Percentiles rank a stretch among this genome's conserved stretches.
Evolutionary conservation across 139 green algal genomes (phyloP).

Genomic region (Chlamydomonas schloesseri): DNA sequence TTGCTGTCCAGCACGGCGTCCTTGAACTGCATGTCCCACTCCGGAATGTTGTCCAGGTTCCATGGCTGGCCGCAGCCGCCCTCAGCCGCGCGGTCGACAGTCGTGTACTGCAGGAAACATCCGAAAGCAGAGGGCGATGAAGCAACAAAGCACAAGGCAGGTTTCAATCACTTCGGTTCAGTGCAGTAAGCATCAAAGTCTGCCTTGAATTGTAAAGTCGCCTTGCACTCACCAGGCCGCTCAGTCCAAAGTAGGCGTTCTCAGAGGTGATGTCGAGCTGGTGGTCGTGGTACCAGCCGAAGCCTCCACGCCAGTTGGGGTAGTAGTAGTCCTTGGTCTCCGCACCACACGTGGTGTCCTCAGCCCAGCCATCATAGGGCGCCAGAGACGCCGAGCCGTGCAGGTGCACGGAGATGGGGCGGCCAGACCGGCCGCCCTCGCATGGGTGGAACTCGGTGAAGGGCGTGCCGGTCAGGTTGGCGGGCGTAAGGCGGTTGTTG

Average conservation of each 20-base stretch:
- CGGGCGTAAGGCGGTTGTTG: background rate
- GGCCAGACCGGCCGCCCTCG: background rate
- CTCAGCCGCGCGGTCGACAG: background rate
- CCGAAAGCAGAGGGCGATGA: too few relatives aligned
- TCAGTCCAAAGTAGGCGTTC: slow-evolving; percentile 4
- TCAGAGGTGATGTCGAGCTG: slow-evolving; percentile 13
- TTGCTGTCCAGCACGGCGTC: background rate
- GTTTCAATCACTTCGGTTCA: too few relatives aligned
- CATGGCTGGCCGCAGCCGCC: slow-evolving; percentile 16
- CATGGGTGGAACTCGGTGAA: background rate
- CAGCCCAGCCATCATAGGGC: slow-evolving; percentile 9
- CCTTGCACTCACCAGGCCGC: too few relatives aligned
- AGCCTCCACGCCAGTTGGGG: background rate
- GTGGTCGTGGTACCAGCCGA: slow-evolving; percentile 34
- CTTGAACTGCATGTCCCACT: slow-evolving; percentile 1
- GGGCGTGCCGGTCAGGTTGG: background rate
- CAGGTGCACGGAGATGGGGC: background rate
- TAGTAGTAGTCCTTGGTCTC: slow-evolving; percentile 41
- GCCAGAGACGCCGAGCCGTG: background rate
- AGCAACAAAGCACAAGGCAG: too few relatives aligned
- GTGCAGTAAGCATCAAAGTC: too few relatives aligned
- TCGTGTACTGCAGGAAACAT: background rate
- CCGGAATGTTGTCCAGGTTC: background rate
- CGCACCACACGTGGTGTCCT: slow-evolving; percentile 10
- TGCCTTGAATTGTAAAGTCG: too few relatives aligned